Percentiles rank a stretch among this genome's conserved stretches.
Evolutionary conservation across 2,329 filamentous ascomycete genomes (phyloP).

Genomic region (Nannizziopsis arthrosporioides): DNA sequence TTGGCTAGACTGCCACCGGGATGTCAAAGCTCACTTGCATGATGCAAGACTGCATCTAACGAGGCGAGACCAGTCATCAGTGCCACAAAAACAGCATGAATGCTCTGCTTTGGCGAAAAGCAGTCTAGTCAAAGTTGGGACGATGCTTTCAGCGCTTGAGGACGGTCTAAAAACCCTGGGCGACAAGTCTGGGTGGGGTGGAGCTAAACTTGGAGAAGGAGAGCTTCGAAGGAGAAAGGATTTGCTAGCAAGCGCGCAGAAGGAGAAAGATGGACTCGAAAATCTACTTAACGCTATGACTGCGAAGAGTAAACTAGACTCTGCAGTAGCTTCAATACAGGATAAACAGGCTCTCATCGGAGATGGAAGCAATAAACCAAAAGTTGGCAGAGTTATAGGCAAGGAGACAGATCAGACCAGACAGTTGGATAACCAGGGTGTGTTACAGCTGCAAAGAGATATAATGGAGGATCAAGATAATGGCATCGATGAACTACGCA

Average conservation of each 20-base stretch:
- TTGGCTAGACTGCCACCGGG: constrained; percentile 51
- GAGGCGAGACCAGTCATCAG: constrained; percentile 47
- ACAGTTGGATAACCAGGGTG: constrained; percentile 52
- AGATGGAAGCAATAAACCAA: constrained; percentile 14
- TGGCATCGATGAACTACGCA: constrained; percentile 47
- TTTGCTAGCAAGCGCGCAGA: constrained; percentile 44
- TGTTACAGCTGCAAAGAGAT: constrained; percentile 51
- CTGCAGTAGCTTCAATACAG: constrained; percentile 36
- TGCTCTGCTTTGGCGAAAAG: constrained; percentile 51
- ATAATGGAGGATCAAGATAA: constrained; percentile 52
- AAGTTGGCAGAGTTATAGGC: constrained; percentile 40
- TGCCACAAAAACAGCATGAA: constrained; percentile 50
- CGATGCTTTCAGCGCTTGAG: constrained; percentile 45
- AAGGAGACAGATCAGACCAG: constrained; percentile 51
- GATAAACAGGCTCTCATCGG: constrained; percentile 36
- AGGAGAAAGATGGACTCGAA: constrained; percentile 52
- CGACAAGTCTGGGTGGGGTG: constrained; percentile 20
- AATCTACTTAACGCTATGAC: constrained; percentile 48
- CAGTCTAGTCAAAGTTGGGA: constrained; percentile 45
- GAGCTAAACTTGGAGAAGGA: constrained; percentile 44
- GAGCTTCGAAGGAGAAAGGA: constrained; percentile 50
- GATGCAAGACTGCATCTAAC: constrained; percentile 49
- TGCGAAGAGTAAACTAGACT: constrained; percentile 38
- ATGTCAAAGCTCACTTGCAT: constrained; percentile 50
- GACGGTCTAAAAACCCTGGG: constrained; percentile 40